Evolutionary conservation across 2,329 filamentous ascomycete species (phyloP).

Genomic region (Calonectria fujianensis): DNA sequence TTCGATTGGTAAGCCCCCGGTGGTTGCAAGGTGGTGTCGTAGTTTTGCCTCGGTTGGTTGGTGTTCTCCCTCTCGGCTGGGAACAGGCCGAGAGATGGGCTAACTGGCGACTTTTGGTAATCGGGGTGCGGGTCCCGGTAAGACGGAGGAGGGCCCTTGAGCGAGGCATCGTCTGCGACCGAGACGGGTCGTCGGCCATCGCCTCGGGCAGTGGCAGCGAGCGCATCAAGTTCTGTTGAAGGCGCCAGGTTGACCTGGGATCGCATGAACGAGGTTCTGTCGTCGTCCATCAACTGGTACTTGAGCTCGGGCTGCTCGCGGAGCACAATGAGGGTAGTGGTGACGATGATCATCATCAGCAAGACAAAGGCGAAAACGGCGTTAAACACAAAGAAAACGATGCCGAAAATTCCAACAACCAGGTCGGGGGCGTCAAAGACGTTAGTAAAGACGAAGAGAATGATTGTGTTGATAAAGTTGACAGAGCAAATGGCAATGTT

Average conservation of each 20-base stretch:
- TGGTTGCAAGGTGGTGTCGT: neutral
- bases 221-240: constrained; percentile 90
- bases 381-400: constrained; percentile 92
- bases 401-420: constrained; percentile 90
- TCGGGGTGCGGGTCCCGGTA: constrained; percentile 10
- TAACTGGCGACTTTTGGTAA: constrained; percentile 13
- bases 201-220: constrained; percentile 92
- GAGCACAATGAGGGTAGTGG: constrained; percentile 82
- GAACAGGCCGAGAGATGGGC: constrained; percentile 13
- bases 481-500: constrained; percentile 93
- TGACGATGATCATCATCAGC: constrained; percentile 82
- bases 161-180: neutral
- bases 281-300: constrained; percentile 85
- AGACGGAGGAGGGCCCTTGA: constrained; percentile 17
- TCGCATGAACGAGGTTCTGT: constrained; percentile 98
- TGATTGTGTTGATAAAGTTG: constrained; percentile 93
- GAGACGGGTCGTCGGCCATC: constrained; percentile 65
- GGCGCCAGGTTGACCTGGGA: constrained; percentile 86
- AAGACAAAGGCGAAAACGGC: constrained; percentile 88
- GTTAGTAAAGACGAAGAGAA: constrained; percentile 90
- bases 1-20: neutral
- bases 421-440: constrained; percentile 89
- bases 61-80: neutral
- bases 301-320: constrained; percentile 22
- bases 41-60: neutral